phyloP scores from a whole-genome alignment of 495 filamentous ascomycete species.

The Umbilicaria muhlenbergii region DNA sequence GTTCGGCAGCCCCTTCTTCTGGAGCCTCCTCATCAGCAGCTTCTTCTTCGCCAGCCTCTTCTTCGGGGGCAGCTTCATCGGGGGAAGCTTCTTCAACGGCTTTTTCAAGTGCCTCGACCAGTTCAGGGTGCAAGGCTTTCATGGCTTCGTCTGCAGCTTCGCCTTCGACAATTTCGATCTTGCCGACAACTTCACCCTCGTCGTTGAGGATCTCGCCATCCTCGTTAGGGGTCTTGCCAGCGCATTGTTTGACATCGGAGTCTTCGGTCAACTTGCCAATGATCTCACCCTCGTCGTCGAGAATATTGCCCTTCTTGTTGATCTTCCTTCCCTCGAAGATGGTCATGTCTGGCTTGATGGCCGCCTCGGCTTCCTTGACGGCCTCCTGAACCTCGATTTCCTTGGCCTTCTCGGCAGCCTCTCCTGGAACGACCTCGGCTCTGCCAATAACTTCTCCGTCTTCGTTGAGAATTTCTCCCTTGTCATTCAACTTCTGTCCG shows the following conservation, averaged over 20 bases:
- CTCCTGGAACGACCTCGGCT: slow-evolving; percentile 1
- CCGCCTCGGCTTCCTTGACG: slow-evolving; percentile 16
- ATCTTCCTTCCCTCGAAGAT: slow-evolving; percentile 35
- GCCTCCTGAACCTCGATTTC: slow-evolving; percentile 14
- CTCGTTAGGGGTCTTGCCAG: slow-evolving; percentile 34
- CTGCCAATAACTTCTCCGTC: slow-evolving; percentile 7
- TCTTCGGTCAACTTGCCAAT: slow-evolving; percentile 35
- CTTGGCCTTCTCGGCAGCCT: not conserved
- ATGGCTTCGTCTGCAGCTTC: slow-evolving; percentile 36
- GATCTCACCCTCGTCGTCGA: slow-evolving; percentile 35
- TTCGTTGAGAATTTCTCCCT: slow-evolving; percentile 5
- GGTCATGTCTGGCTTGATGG: slow-evolving; percentile 26
- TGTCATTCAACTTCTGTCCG: slow-evolving; percentile 10
- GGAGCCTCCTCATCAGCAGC: slow-evolving; percentile 1
- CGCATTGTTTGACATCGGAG: slow-evolving; percentile 32
- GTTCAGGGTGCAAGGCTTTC: slow-evolving; percentile 29
- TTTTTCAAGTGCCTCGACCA: slow-evolving; percentile 19
- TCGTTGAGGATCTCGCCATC: slow-evolving; percentile 35
- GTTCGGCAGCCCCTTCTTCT: slow-evolving; percentile 23
- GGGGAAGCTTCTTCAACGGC: slow-evolving; percentile 5
- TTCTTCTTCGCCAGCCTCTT: not conserved
- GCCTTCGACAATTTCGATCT: slow-evolving; percentile 31
- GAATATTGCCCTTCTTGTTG: slow-evolving; percentile 40
- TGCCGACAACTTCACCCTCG: slow-evolving; percentile 31
- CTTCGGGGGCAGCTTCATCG: no score